Evolutionary conservation across 31 red algal species (phyloP), one percentile per base, ranked within the genome.

Genomic region (Odonthalia washingtoniensis): DNA sequence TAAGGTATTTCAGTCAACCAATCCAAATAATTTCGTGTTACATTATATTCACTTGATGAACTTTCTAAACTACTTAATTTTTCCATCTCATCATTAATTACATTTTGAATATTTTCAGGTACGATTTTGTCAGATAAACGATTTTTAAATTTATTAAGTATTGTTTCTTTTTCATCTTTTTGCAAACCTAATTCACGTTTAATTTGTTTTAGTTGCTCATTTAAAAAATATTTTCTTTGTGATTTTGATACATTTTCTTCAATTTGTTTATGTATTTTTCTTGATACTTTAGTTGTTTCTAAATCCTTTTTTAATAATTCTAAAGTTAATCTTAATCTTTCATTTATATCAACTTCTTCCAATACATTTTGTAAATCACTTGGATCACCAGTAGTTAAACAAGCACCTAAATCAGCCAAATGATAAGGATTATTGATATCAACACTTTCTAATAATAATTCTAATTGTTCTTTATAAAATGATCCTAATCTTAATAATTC

Each of bases 381-480:
- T 2, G 94, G 85, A 26, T 96, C 94, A 1, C 93, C 96, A 0
- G 90, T 96, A 28, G 96, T 95, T 53, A 98, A 94, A 70, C 87
- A 96, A 4, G 94, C 96, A 46, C 94, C 96, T 17, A 98, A 89
- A 45, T 98, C 96, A 5, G 96, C 96, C 3, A 98, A 84, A 61
- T 94, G 90, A 63, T 93, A 93, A 33, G 96, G 96, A 62, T 95
- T 93, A 31, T 95, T 95, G 2, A 98, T 77, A 86, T 95, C 96
- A 40, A 95, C 84, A 52, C 79, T 89, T 74, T 93, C 93, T 4
- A 98, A 78, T 27, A 95, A 57, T 2, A 98, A 62, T 74, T 98
- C 90, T 42, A 98, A 65, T 76, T 98, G 93, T 57, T 98, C 96
- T 78, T 98, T 98, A 44, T 95, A 98, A 78, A 98, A 86, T n/a